Conservation (phyloP, 495 filamentous ascomycete genomes). For the Penicillium riverlandense region DNA sequence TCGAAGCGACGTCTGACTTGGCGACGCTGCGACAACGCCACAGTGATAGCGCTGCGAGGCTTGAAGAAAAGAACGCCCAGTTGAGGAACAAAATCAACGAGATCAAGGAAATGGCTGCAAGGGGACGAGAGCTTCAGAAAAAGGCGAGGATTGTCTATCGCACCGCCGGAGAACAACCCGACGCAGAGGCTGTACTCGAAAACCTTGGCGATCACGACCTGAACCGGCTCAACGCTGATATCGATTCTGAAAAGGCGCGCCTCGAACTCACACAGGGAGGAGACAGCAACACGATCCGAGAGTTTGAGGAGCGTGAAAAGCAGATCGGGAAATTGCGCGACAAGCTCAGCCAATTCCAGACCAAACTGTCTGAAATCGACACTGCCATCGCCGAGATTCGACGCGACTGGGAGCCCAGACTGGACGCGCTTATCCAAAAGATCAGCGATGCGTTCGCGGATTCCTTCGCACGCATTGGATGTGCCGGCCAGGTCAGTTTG, state of each 20-base stretch:
- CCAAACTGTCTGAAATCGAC: constrained; percentile 41
- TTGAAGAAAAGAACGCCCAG: constrained; percentile 40
- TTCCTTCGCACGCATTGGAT: constrained; percentile 89
- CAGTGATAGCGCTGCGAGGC: constrained; percentile 42
- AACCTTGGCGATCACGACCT: constrained; percentile 37
- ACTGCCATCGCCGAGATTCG: constrained; percentile 52
- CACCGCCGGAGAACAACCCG: constrained; percentile 8
- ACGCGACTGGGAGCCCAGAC: constrained; percentile 69
- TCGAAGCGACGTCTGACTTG: constrained; percentile 78
- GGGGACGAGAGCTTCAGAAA: constrained; percentile 24
- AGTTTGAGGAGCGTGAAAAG: constrained; percentile 65
- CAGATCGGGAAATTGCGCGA: constrained; percentile 49
- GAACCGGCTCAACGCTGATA: constrained; percentile 65
- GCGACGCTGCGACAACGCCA: constrained; percentile 57
- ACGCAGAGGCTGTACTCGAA: constrained; percentile 23
- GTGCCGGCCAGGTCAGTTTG: constrained; percentile 84
- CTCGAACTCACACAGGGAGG: constrained; percentile 75
- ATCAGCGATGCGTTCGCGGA: constrained; percentile 87
- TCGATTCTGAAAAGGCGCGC: constrained; percentile 64
- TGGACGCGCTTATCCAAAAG: constrained; percentile 68
- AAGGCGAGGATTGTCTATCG: constrained; percentile 25
- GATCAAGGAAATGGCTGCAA: constrained; percentile 20
- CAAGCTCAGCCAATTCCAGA: constrained; percentile 37
- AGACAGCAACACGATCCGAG: constrained; percentile 65
- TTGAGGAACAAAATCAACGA: constrained; percentile 26